Conservation (phyloP, 148 eudicot species). For the Rheum nobile region DNA sequence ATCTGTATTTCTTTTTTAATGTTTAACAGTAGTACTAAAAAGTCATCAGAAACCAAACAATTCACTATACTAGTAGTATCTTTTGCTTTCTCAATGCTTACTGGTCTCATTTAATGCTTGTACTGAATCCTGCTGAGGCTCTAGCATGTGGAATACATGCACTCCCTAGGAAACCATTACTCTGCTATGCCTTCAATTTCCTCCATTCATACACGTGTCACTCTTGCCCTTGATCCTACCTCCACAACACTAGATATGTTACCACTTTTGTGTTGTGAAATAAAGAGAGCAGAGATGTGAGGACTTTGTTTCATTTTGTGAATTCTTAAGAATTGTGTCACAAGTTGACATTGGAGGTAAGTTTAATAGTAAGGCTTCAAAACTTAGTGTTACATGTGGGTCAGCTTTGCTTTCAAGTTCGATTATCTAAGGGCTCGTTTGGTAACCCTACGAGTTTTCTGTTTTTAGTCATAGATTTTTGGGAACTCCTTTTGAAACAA, state of each 20-base stretch:
- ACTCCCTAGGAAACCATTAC: conserved; percentile 2
- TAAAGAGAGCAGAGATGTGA: background rate
- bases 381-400: background rate
- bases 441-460: too few species aligned
- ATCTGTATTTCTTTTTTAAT: background rate
- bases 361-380: background rate
- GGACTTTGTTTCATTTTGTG: background rate
- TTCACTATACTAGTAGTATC: background rate
- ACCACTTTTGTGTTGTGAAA: conserved; percentile 1
- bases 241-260: background rate
- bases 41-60: background rate
- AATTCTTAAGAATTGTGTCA: background rate
- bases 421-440: background rate
- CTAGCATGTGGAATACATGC: conserved; percentile 4
- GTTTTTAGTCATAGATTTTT: too few species aligned
- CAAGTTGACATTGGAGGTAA: background rate
- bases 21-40: background rate
- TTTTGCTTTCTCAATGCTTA: background rate
- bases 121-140: background rate
- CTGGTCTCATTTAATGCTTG: conserved; percentile 3
- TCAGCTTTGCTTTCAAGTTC: background rate
- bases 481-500: too few species aligned
- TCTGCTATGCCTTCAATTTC: background rate
- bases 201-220: conserved; percentile 1
- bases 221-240: background rate